phyloP scores from a whole-genome alignment of 352 stramenopile genomes.

The Globisporangium iwayamae region DNA sequence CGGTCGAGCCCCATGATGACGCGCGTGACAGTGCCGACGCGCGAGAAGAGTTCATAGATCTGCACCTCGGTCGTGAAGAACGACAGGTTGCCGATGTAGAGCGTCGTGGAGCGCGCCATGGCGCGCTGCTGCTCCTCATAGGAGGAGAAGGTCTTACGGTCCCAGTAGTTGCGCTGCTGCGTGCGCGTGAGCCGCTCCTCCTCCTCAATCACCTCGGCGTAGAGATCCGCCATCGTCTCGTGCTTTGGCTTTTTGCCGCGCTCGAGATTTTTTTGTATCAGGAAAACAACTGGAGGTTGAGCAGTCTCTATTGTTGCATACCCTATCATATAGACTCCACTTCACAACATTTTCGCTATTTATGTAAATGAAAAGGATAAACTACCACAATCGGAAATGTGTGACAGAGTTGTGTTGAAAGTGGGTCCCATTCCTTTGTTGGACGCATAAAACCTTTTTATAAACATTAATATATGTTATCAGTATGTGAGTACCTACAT shows the following conservation, averaged over 20 bases:
- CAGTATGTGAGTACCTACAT: too few relatives aligned
- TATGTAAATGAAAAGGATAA: not conserved
- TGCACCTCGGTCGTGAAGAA: constrained; percentile 96
- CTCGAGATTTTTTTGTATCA: constrained; percentile 1
- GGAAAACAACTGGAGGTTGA: constrained; percentile 1
- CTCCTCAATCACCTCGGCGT: constrained; percentile 32
- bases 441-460: not conserved
- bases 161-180: constrained; percentile 91
- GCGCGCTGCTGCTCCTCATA: constrained; percentile 92
- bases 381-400: not conserved
- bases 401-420: not conserved
- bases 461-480: not conserved
- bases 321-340: too few relatives aligned
- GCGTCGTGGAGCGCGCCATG: constrained; percentile 85
- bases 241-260: not conserved
- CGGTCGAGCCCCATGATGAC: constrained; percentile 97
- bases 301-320: not conserved
- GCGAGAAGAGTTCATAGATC: constrained; percentile 94
- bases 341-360: not conserved
- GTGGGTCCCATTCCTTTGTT: not conserved
- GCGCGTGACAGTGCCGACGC: constrained; percentile 88
- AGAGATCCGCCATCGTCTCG: constrained; percentile 54
- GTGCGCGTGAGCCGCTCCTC: constrained; percentile 60
- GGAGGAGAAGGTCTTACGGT: constrained; percentile 91
- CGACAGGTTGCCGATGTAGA: constrained; percentile 98